Evolutionary conservation across 306 rosid genomes (phyloP).

Genomic region (Phaseolus lunatus): DNA sequence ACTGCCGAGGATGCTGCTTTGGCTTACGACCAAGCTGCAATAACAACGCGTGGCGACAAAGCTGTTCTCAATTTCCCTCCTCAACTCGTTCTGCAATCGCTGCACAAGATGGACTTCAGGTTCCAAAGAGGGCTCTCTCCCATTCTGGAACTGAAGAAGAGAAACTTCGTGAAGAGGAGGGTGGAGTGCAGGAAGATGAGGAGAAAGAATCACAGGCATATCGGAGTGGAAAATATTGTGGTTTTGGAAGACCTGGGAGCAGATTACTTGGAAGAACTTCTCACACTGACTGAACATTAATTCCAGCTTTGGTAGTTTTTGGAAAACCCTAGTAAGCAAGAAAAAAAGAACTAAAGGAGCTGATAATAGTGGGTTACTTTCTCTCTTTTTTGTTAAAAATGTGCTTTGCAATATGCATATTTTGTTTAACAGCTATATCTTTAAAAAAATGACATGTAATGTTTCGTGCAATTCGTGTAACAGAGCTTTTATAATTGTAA

Average conservation of each 20-base stretch:
- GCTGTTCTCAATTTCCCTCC: neutral
- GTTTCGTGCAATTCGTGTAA: neutral
- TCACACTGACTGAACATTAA: neutral
- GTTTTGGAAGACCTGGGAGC: neutral
- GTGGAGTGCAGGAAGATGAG: no score
- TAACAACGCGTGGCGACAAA: neutral
- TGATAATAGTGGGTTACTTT: no score
- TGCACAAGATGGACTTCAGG: neutral
- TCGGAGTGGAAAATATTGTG: neutral
- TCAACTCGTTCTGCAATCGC: neutral
- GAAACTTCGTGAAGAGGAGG: neutral
- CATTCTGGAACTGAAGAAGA: neutral
- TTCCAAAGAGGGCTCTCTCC: neutral
- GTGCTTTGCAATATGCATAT: no score
- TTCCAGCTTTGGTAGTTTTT: neutral
- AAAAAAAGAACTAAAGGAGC: no score
- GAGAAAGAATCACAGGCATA: neutral
- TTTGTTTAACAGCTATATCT: neutral
- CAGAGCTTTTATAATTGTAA: no score
- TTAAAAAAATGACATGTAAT: no score
- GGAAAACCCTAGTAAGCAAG: no score
- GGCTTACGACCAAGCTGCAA: neutral
- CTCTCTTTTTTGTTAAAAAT: no score
- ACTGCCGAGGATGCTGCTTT: neutral
- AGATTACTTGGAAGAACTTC: neutral